Base-by-base conservation (phyloP, 139 green algal species). In the Trebouxia sp. region DNA sequence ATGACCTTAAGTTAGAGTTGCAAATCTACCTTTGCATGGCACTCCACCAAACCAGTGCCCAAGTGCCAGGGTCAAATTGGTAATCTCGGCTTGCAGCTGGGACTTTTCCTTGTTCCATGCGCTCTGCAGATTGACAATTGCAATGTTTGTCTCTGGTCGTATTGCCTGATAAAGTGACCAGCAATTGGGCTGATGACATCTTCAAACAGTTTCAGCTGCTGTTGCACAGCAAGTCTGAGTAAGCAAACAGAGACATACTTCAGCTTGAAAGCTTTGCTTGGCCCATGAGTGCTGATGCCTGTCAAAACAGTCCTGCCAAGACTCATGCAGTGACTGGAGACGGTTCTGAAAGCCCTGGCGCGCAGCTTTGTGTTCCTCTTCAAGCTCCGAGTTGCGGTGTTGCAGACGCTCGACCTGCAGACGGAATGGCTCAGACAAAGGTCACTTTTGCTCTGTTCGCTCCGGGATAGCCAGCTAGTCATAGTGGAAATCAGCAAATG, bases 241-340 rank as follows among this genome's bases (percentile, higher is more conserved):
- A 17, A 37, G n/a, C 24, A 65, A 38, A 3, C n/a, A 26, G 14
- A 53, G 47, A 53, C 3, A 39, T 17, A 72, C 62, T 35, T 72
- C 62, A 42, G 62, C 62, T 43, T 43, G 32, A 45, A 35, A 12
- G 14, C 43, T 72, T 8, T 72, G n/a, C 32, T 45, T 32, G 24
- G 62, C 42, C 62, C 62, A 72, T 15, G 62, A 24, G 12, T 72
- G 62, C 62, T 72, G 62, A 8, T 72, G 62, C 62, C 62, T 72
- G 62, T 72, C 62, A 24, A 72, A 72, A 35, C 62, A 72, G 62
- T 72, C 62, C 37, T 72, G 62, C 62, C 62, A 72, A 26, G 62
- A 72, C 62, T 72, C 62, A 5, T 72, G 32, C 62, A 72, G 35
- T 15, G 42, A 35, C 32, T 72, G 62, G 1, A 72, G 14, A 43